Conservation (phyloP, 208 protist species). For the Sergeia podlipaevii region DNA sequence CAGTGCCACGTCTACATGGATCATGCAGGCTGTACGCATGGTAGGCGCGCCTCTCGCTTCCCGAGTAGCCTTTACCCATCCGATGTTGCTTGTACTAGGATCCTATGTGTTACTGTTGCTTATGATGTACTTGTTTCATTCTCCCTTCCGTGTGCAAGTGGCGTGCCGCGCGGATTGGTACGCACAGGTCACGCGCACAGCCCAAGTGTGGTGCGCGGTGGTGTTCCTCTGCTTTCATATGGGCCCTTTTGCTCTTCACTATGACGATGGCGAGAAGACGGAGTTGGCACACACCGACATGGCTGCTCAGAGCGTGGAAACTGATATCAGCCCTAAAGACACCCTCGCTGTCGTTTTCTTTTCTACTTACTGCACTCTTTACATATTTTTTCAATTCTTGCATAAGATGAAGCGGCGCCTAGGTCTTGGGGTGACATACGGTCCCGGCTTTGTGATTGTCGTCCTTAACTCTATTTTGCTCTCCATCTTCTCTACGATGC, state of each 20-base stretch:
- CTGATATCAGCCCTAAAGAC: neutral
- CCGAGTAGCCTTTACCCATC: too few species aligned
- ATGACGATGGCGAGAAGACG: neutral
- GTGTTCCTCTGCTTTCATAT: slow-evolving; percentile 17
- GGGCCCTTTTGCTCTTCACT: slow-evolving; percentile 1
- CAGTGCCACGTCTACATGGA: too few species aligned
- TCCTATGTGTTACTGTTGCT: slow-evolving; percentile 16
- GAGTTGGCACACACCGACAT: neutral
- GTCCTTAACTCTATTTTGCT: slow-evolving; percentile 25
- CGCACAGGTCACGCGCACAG: slow-evolving; percentile 16
- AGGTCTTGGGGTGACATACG: slow-evolving; percentile 19
- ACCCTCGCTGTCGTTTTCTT: slow-evolving; percentile 24
- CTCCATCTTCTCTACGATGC: slow-evolving; percentile 19
- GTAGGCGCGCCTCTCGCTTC: too few species aligned
- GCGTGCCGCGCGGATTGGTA: slow-evolving; percentile 20
- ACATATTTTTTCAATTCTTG: slow-evolving; percentile 12
- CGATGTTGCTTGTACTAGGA: too few species aligned
- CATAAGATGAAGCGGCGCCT: slow-evolving; percentile 20
- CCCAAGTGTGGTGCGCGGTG: slow-evolving; percentile 18
- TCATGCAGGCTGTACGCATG: too few species aligned
- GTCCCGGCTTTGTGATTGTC: slow-evolving; percentile 9
- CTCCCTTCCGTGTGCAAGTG: slow-evolving; percentile 23
- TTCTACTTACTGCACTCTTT: slow-evolving; percentile 15
- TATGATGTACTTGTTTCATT: slow-evolving; percentile 30
- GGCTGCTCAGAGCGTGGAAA: neutral